Evolutionary conservation across 345 rosid species (phyloP), one percentile per base, ranked within the genome.

Genomic region (Cochlearia excelsa): DNA sequence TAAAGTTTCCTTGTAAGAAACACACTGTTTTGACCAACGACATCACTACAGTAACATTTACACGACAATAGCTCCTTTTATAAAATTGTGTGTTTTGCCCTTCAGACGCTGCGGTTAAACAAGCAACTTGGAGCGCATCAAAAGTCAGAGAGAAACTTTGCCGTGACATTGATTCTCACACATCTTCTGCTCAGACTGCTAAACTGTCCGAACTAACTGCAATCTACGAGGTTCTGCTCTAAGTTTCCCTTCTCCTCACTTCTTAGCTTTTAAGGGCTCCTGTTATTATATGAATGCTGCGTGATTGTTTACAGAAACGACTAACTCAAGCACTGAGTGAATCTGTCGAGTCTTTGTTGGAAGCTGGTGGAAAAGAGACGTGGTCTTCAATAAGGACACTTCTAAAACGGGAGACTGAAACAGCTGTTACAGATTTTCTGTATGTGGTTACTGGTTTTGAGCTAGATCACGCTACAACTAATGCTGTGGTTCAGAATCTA

Each of bases 301-400:
- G 2, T 61, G 42, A 5, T 70, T 67, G 55, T 66, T 28, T 65
- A 67, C 82, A 87, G 95, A 81, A 79, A 74, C 79, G 77, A 51
- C 79, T 84, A 42, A 54, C 39, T 64, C 77, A 68, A 46, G 76
- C 78, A 59, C 79, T 87, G 7, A 64, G 58, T 46, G 76, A 51
- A 63, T 84, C 86, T 48, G 72, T 82, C 46, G 84, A 78, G 74
- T 76, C 85, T 47, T 75, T 87, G 43, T 70, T 82, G 8, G 95
- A 84, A 59, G 70, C 77, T 59, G 86, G 85, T 37, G 77, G 75
- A 30, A 72, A 67, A 16, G 86, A 79, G 49, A 82, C 88, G 2
- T 87, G 90, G 95, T 57, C 80, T 41, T 81, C 82, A 34, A 81
- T 87, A 61, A 75, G 85, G 69, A 75, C 61, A 50, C 86, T 87